Evolutionary conservation across 768 basidiomycete species (phyloP).

Genomic region (Dendrothele bispora): DNA sequence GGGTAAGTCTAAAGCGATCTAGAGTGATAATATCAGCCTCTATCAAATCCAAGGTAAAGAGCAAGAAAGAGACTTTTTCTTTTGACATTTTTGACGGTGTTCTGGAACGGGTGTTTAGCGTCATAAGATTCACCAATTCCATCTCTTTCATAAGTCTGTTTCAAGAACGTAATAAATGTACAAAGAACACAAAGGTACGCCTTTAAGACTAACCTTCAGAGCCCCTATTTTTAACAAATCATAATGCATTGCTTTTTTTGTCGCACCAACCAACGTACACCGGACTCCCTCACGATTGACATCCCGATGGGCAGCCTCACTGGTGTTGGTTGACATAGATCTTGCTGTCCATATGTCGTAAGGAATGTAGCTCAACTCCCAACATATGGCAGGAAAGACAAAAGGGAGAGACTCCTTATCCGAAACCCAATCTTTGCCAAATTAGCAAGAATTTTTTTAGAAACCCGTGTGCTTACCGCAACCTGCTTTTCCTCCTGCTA

Average conservation of each 20-base stretch:
- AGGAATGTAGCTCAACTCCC: conserved; percentile 27
- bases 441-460: too few relatives aligned
- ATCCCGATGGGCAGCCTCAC: conserved; percentile 23
- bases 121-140: conserved; percentile 6
- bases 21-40: neutral
- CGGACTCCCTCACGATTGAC: conserved; percentile 24
- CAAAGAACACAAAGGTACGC: neutral
- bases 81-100: conserved; percentile 2
- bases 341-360: conserved; percentile 23
- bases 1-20: neutral
- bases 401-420: conserved; percentile 24
- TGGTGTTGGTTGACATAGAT: conserved; percentile 21
- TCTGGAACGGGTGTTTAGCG: neutral
- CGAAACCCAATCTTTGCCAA: conserved; percentile 26
- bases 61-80: neutral
- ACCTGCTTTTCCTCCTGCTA: conserved; percentile 17
- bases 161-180: too few relatives aligned
- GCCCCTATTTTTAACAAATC: conserved; percentile 13
- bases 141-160: neutral
- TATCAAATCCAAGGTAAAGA: neutral
- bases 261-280: conserved; percentile 15
- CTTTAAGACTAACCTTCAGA: neutral
- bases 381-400: conserved; percentile 26
- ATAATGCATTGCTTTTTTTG: conserved; percentile 10
- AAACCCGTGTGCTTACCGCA: conserved; percentile 14